A percentile compares a stretch with the other conserved stretches of the same genome.
phyloP scores from a whole-genome alignment of 495 filamentous ascomycete species.

The Aspergillus saccharolyticus region DNA sequence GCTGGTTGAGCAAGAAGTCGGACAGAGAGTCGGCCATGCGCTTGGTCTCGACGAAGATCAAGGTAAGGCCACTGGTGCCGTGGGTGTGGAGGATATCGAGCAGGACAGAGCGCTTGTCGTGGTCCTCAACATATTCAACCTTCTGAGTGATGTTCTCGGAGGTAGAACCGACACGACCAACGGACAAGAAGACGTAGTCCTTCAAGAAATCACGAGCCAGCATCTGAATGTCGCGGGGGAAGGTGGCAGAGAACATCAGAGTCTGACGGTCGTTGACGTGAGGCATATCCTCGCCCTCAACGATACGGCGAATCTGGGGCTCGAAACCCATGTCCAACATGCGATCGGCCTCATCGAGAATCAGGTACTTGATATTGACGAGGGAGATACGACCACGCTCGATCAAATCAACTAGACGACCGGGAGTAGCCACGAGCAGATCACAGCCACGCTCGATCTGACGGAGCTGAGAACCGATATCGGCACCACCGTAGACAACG shows the following conservation, averaged over 20 bases:
- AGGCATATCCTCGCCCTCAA: slow-evolving; percentile 98
- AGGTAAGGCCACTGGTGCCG: slow-evolving; percentile 73
- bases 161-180: slow-evolving; percentile 98
- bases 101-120: slow-evolving; percentile 95
- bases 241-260: slow-evolving; percentile 99
- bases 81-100: slow-evolving; percentile 96
- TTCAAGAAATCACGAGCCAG: slow-evolving; percentile 95
- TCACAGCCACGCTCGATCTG: slow-evolving; percentile 98
- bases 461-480: slow-evolving; percentile 93
- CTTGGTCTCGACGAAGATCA: slow-evolving; percentile 99
- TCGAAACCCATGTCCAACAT: slow-evolving; percentile 99
- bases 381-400: slow-evolving; percentile 98
- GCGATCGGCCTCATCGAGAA: slow-evolving; percentile 97
- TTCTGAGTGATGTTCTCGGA: slow-evolving; percentile 99
- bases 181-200: slow-evolving; percentile 97
- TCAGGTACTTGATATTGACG: slow-evolving; percentile 96
- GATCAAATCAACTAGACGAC: slow-evolving; percentile 94
- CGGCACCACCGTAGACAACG: slow-evolving; percentile 97
- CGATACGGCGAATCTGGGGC: slow-evolving; percentile 96
- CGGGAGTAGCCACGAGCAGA: slow-evolving; percentile 93
- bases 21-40: slow-evolving; percentile 97
- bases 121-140: slow-evolving; percentile 95
- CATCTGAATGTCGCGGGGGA: slow-evolving; percentile 98
- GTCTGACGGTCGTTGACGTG: slow-evolving; percentile 79
- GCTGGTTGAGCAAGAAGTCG: slow-evolving; percentile 96